These are phyloP conservation scores for Apiospora marii DNA, from an alignment of 2,329 filamentous ascomycete genomes.

Conservation along the genomic window DNA sequence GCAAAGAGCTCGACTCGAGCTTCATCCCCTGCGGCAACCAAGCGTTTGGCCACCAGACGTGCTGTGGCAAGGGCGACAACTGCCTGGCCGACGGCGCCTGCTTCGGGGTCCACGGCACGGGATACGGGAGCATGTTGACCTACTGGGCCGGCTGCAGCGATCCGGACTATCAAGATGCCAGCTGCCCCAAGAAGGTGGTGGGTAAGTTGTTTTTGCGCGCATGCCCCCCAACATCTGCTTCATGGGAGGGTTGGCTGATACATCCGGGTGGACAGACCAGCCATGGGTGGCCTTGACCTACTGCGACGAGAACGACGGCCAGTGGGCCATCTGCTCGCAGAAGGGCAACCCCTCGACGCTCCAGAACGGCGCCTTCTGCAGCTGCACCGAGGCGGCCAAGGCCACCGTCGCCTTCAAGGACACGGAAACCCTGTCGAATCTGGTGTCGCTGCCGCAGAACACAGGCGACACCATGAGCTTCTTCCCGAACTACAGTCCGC, in stretches of 20 bases:
- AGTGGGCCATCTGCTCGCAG: constrained; percentile 35
- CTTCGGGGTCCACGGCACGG: constrained; percentile 28
- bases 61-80: constrained; percentile 31
- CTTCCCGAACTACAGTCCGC: constrained; percentile 29
- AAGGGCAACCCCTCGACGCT: constrained; percentile 32
- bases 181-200: constrained; percentile 29
- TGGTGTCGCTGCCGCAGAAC: constrained; percentile 32
- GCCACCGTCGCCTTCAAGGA: constrained; percentile 36
- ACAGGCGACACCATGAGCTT: constrained; percentile 34
- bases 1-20: constrained; percentile 27
- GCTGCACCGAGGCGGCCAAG: constrained; percentile 32
- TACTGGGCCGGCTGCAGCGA: constrained; percentile 33
- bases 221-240: not conserved
- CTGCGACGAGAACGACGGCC: constrained; percentile 29
- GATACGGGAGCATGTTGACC: constrained; percentile 30
- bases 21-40: constrained; percentile 34
- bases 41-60: constrained; percentile 31
- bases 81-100: constrained; percentile 31
- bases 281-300: constrained; percentile 31
- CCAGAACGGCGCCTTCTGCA: constrained; percentile 33
- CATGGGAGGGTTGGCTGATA: not conserved
- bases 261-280: constrained; percentile 25
- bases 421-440: constrained; percentile 27
- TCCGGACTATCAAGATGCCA: constrained; percentile 28
- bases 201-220: constrained; percentile 28